phyloP scores from a whole-genome alignment of 495 filamentous ascomycete species.

The Penicillium bialowiezense region DNA sequence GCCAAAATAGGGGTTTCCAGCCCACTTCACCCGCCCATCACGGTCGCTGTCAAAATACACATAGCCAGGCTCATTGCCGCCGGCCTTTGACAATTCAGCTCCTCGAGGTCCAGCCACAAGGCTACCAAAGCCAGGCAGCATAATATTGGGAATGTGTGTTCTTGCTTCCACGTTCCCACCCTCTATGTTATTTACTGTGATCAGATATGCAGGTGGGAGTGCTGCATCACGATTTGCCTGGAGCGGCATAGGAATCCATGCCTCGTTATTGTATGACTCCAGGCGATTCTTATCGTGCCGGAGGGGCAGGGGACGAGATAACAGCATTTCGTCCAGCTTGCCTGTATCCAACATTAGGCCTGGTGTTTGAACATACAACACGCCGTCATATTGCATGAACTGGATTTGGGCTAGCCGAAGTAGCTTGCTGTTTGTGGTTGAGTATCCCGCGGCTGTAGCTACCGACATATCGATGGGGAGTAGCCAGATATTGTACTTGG shows the following conservation, averaged over 20 bases:
- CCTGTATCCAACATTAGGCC: conserved; percentile 39
- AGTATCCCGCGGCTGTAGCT: conserved; percentile 34
- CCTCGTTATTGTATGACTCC: conserved; percentile 43
- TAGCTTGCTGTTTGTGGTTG: conserved; percentile 38
- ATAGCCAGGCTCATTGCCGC: conserved; percentile 32
- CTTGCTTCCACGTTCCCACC: conserved; percentile 38
- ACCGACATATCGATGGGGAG: conserved; percentile 45
- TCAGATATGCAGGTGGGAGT: conserved; percentile 40
- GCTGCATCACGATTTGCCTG: conserved; percentile 32
- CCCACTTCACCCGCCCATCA: conserved; percentile 36
- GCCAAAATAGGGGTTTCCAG: conserved; percentile 36
- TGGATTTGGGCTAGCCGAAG: conserved; percentile 44
- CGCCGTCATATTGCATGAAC: conserved; percentile 49
- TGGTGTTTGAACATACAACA: conserved; percentile 41
- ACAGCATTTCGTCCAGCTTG: conserved; percentile 38
- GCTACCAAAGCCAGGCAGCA: conserved; percentile 33
- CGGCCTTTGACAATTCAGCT: conserved; percentile 6
- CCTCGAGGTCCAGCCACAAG: conserved; percentile 32
- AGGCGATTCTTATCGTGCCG: conserved; percentile 33
- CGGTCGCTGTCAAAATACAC: conserved; percentile 42
- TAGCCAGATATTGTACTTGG: conserved; percentile 45
- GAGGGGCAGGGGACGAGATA: conserved; percentile 35
- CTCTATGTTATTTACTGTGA: conserved; percentile 43
- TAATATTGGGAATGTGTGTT: conserved; percentile 40
- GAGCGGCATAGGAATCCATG: conserved; percentile 44